Evolutionary conservation across 768 basidiomycete genomes (phyloP), one percentile per base, ranked within the genome.

Genomic region (Psilocybe tampanensis): DNA sequence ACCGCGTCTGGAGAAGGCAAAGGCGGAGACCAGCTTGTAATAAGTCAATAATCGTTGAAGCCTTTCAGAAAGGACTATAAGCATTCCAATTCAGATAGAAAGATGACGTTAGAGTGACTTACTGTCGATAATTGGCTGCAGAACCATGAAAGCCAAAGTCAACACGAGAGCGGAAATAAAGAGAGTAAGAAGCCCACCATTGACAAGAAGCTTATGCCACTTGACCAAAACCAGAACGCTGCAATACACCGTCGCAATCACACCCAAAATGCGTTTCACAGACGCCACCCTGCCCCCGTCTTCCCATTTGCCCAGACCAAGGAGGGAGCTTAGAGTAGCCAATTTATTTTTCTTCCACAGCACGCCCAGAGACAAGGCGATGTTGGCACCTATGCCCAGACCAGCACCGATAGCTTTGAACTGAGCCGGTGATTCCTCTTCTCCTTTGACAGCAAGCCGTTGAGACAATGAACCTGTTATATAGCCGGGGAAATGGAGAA

Each of bases 341-440:
- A 63, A 43, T 26, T 58, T 61, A 33, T 56, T 61, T 61, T 54
- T 41, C 49, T 49, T 66, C 64, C 68, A 62, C 44, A 70, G 48
- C 15, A 62, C 24, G 48, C 61, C 66, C 29, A 72, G 58, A 15
- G 66, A 50, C 48, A 64, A 33, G 0, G 67, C 66, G 23, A 64
- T 55, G 44, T 72, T 68, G 39, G 67, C 33, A 34, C 76, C 68
- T 54, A 70, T 56, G 22, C 81, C 79, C 9, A 82, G 23, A 2
- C 80, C 80, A 2, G 86, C 87, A 22, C 86, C 80, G 8, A 86
- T 74, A 44, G 84, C 75, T 70, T 89, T 88, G 70, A 83, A 89
- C 70, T 90, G 88, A n/a, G 88, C 86, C 47, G 80, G 72, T 26
- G 82, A 80, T 64, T 90, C 89, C 64, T 88, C 79, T 65, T 90